phyloP scores from a whole-genome alignment of 164 flowering plant species.

The Nelumbo lutea region DNA sequence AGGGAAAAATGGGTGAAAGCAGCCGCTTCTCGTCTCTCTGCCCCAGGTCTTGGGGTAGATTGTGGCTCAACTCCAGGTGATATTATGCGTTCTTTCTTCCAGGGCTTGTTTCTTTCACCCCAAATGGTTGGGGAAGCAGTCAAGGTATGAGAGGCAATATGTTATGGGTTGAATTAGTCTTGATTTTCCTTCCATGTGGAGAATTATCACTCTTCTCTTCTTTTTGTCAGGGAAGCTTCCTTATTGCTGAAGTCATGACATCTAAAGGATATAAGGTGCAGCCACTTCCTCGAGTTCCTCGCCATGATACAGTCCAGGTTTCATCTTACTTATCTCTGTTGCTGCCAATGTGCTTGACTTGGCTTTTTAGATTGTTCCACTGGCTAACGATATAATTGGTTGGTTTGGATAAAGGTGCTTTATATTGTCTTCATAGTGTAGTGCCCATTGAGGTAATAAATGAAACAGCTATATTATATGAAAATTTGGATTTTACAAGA shows the following conservation, averaged over 20 bases:
- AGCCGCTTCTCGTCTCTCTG: constrained; percentile 84
- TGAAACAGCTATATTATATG: too few relatives aligned
- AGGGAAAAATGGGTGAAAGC: constrained; percentile 66
- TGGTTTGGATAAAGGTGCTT: too few relatives aligned
- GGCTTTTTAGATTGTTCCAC: neutral
- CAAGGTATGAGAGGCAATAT: constrained; percentile 47
- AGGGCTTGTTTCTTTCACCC: constrained; percentile 77
- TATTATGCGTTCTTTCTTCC: constrained; percentile 70
- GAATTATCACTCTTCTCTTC: constrained; percentile 21
- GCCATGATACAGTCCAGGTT: constrained; percentile 88
- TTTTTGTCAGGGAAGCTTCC: constrained; percentile 52
- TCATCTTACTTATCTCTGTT: constrained; percentile 19
- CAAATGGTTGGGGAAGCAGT: constrained; percentile 96
- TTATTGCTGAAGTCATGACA: constrained; percentile 86
- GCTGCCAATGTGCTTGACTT: constrained; percentile 51
- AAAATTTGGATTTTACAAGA: too few relatives aligned
- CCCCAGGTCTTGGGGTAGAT: constrained; percentile 81
- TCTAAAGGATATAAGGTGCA: constrained; percentile 71
- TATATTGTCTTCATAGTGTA: too few relatives aligned
- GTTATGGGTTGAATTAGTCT: neutral
- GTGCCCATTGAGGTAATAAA: too few relatives aligned
- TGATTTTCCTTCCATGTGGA: neutral
- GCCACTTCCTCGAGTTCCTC: constrained; percentile 65
- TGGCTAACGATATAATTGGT: too few relatives aligned
- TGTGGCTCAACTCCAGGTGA: constrained; percentile 90